These are phyloP conservation scores for Phytophthora quininea DNA, from an alignment of 352 stramenopile species.

Conservation along the genomic window DNA sequence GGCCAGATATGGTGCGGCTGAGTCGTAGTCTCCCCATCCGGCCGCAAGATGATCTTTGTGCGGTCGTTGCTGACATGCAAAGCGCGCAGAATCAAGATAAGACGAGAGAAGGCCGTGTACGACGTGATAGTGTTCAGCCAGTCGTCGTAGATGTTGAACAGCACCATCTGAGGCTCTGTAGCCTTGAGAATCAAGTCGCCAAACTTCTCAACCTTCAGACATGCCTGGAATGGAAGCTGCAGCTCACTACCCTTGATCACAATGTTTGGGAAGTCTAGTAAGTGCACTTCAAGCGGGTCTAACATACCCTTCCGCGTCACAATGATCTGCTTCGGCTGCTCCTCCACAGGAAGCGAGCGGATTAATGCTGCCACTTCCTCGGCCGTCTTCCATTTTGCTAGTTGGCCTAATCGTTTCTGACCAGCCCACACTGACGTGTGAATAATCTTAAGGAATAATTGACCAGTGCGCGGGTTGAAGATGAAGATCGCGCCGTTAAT, in stretches of 20 bases:
- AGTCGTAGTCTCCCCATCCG: slow-evolving; percentile 98
- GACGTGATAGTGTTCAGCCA: slow-evolving; percentile 99
- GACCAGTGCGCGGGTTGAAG: slow-evolving; percentile 99
- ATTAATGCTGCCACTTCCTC: slow-evolving; percentile 99
- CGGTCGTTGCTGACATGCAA: slow-evolving; percentile 97
- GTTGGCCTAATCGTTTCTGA: slow-evolving; percentile 98
- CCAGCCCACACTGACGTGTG: slow-evolving; percentile 99
- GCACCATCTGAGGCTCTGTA: slow-evolving; percentile 99
- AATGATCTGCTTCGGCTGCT: slow-evolving; percentile 99
- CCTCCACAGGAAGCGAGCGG: slow-evolving; percentile 98
- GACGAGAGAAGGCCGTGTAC: slow-evolving; percentile 99
- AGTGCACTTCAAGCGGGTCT: slow-evolving; percentile 98
- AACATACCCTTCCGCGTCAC: slow-evolving; percentile 99
- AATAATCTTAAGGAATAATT: slow-evolving; percentile 99
- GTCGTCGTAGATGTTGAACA: slow-evolving; percentile 99
- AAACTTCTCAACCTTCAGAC: slow-evolving; percentile 99
- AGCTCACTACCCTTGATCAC: slow-evolving; percentile 99
- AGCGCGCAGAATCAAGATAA: slow-evolving; percentile 99
- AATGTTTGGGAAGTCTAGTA: slow-evolving; percentile 99
- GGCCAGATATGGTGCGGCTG: slow-evolving; percentile 99
- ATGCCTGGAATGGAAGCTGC: slow-evolving; percentile 99
- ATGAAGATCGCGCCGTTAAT: slow-evolving; percentile 99
- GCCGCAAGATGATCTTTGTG: slow-evolving; percentile 97
- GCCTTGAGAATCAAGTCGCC: slow-evolving; percentile 99
- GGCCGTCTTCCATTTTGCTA: slow-evolving; percentile 99